Evolutionary conservation across 306 rosid genomes (phyloP), one percentile per base, ranked within the genome.

Genomic region (Alnus rubra): DNA sequence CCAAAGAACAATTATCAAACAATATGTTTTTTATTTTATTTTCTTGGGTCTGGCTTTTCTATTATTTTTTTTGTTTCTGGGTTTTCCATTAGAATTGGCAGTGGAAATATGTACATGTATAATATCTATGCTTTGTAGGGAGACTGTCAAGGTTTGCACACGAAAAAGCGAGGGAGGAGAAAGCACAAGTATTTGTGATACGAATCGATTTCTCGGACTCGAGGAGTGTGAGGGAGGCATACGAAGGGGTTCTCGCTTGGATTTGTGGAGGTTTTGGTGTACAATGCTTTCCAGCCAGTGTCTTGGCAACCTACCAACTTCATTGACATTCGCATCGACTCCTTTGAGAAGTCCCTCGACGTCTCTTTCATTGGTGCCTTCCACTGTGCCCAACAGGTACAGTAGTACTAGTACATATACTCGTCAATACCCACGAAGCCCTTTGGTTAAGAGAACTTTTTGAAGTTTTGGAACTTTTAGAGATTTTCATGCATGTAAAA

Each of bases 311-410:
- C 92, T 1, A 79, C 91, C 10, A 76, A 77, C 79, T 89, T 91
- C 87, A 74, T 81, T 10, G 88, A 85, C 30, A 77, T 92, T 63
- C 85, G 88, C 2, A 12, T 93, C 47, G 91, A 93, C 9, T 78
- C 96, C 31, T 91, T 95, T 42, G 80, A 93, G 83, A 93, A 89
- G 78, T 93, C 94, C 28, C 87, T 93, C 0, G 96, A 93, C 0
- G 97, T 95, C 37, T 90, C 98, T 5, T 85, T 97, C 13, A 86
- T 92, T 4, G 98, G 98, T 2, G 98, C 99, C 42, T 93, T 95
- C 82, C 97, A 86, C 73, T 95, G 99, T 44, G 92, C 99, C 72
- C 99, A 95, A 81, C 96, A 95, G 91, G 99, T 94, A 70, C 5
- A 48, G 28, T 30, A 39, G 44, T 16, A 31, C 2, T 23, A 0